These are phyloP conservation scores for Alternaria arborescens DNA, from an alignment of 2,329 filamentous ascomycete species.

Conservation along the genomic window DNA sequence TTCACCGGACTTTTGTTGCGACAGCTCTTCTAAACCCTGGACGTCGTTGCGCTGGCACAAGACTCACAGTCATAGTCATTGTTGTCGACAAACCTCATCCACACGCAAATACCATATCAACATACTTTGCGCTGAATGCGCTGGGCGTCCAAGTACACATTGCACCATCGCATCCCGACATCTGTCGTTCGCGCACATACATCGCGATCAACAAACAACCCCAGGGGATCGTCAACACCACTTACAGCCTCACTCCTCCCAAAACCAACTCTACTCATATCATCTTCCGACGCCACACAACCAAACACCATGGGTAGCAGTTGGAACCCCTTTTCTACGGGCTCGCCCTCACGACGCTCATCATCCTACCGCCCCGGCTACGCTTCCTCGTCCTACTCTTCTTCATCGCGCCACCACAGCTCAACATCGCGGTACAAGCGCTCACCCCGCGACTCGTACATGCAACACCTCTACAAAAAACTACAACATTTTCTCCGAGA, in stretches of 20 bases:
- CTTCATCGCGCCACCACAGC: constrained; percentile 52
- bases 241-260: constrained; percentile 15
- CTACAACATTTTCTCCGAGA: constrained; percentile 82
- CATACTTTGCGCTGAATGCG: constrained; percentile 22
- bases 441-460: constrained; percentile 77
- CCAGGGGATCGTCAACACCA: constrained; percentile 1
- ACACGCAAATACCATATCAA: not conserved
- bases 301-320: constrained; percentile 38
- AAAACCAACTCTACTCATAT: constrained; percentile 22
- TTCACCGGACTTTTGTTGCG: constrained; percentile 16
- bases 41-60: constrained; percentile 3
- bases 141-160: constrained; percentile 26
- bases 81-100: not conserved
- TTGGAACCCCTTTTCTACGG: constrained; percentile 47
- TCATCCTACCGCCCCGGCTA: constrained; percentile 42
- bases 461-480: constrained; percentile 75
- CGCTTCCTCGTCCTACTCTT: constrained; percentile 40
- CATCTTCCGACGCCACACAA: not conserved
- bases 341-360: constrained; percentile 27
- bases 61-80: constrained; percentile 4
- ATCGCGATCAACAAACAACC: constrained; percentile 4
- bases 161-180: constrained; percentile 24
- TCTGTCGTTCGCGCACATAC: constrained; percentile 20
- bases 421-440: constrained; percentile 80
- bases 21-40: constrained; percentile 2